Evolutionary conservation across 345 rosid species (phyloP), one percentile per base, ranked within the genome.

Genomic region (Boechera stricta): DNA sequence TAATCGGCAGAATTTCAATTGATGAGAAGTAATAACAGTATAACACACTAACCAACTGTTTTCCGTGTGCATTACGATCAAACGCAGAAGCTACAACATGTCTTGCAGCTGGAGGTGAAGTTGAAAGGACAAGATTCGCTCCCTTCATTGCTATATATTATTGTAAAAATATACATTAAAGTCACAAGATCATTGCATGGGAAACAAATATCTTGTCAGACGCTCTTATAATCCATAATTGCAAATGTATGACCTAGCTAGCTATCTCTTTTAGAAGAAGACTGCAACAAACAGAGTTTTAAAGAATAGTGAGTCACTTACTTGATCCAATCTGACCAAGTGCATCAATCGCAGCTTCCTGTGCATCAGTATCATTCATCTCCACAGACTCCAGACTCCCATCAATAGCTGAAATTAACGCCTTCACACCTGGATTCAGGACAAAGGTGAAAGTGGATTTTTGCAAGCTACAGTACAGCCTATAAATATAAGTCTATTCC

Each of bases 321-420:
- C 98, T 83, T 33, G 82, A 84, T 47, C 98, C 98, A 67, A 92
- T 88, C 77, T 87, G 90, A 78, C 97, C 97, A 82, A 94, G 81
- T 64, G 97, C 90, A 79, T 92, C 98, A 78, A 94, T 78, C 59
- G 93, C 93, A 76, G 87, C 79, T 88, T 90, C 97, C 73, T 79
- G 79, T 82, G 88, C 97, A 79, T 90, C 82, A 24, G 76, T 7
- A 80, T 89, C 89, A 80, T 78, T 81, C 81, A 28, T 77, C 59
- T 77, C 87, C 44, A 60, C 75, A 5, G 80, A 70, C 66, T 78
- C 85, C 56, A 94, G 82, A 67, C 86, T 82, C 67, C 81, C 85
- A 82, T 82, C 88, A 84, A 94, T 84, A 70, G 91, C 90, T 62
- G 91, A 85, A 78, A 94, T 79, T 79, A 90, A 73, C 64, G 82